Base-by-base conservation (phyloP, 2,329 filamentous ascomycete genomes). In the Neofusicoccum kwambonambiense region DNA sequence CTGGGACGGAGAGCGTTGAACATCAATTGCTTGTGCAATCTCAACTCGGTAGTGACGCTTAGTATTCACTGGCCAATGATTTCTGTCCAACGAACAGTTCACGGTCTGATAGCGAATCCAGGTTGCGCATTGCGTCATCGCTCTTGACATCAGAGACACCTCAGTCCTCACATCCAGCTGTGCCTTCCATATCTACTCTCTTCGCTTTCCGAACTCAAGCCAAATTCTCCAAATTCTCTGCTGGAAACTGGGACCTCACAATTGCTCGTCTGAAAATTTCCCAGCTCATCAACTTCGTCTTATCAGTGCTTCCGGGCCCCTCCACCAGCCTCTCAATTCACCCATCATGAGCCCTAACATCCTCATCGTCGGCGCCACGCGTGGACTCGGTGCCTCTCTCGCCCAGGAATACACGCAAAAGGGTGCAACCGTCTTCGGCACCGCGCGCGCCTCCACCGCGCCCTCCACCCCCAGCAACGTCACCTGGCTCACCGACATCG, bases 291-390 rank as follows among this genome's bases (percentile, higher is more conserved):
- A 5, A 7, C 27, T 31, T 31, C 6, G 27, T 31, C 27, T 7
- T 31, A 31, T 7, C 27, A 7, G 27, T 31, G 27, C 27, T 31
- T 31, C 22, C 22, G 22, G 22, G 7, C 35, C 35, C 35, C 12
- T 39, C 35, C 35, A 31, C 45, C 19, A 34, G 15, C 3, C 15
- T 9, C 47, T 3, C 47, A 11, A 15, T 5, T 4, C 19, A 31
- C 27, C 13, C 34, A 37, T 57, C 58, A 73, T 34, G 47, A 83
- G 83, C 81, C 68, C 79, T 17, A 82, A 27, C 44, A 78, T 89
- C 39, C 82, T 91, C 2, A 81, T 92, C 34, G 80, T 92, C 34
- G 89, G 89, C 54, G 89, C 87, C 3, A 91, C 88, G 1, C 83
- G 89, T 47, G 89, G 89, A 62, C 82, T 91, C 3, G 89, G 89